Evolutionary conservation across 805 yeast genomes (phyloP), one percentile per base, ranked within the genome.

Genomic region (Starmerella cellae): DNA sequence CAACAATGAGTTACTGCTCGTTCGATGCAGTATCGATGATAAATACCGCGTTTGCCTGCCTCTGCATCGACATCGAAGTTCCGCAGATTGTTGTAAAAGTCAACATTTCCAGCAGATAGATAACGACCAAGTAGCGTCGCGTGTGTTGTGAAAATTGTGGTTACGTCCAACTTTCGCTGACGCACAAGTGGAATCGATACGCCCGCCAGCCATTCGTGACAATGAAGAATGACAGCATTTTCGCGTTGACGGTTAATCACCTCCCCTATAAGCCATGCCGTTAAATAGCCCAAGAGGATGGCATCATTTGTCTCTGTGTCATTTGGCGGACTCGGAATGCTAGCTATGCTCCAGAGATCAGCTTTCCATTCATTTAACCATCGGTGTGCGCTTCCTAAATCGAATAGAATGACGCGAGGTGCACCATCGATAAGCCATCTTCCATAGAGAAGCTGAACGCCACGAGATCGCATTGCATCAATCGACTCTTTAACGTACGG

Each of bases 181-280:
- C 95, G 71, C 61, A 95, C 85, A 44, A 88, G 68, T 0, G 98
- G 96, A 46, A 91, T 67, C 0, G 94, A 95, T 36, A 91, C 85
- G 54, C 97, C 96, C 1, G 98, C 96, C 45, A 88, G 71, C 98
- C 98, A 88, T 66, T 88, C 98, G 66, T 88, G 98, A 61, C 82
- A 87, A 59, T 88, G 98, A 43, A 91, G 78, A 47, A 88, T 78
- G 39, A 91, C 85, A 0, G 97, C 96, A 54, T 88, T 76, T 41
- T 79, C 79, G 20, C 76, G 72, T 60, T 91, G 94, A 55, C 77
- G 75, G 58, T 69, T 75, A n/a, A 82, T 83, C 59, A 83, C 71
- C 62, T 91, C 97, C 16, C 98, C 98, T 43, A 91, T 66, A 60
- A 88, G 87, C 98, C 98, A 88, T 2, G 97, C 94, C 21, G 85